Base-by-base conservation (phyloP, 2,329 filamentous ascomycete genomes). In the Macrophomina tecta region DNA sequence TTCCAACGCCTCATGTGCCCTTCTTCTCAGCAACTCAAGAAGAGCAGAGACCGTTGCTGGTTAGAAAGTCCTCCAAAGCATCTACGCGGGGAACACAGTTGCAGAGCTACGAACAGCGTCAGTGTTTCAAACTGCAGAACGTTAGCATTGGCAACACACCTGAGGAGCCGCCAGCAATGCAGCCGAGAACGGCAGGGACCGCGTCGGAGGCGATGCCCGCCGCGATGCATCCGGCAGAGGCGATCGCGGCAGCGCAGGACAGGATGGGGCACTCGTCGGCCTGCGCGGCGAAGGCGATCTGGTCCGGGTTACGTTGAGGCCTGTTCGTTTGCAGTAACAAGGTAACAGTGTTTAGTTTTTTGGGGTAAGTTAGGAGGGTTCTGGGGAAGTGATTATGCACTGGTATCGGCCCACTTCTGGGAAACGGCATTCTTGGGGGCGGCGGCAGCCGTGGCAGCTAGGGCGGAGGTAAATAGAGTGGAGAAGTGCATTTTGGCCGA, bases 231-330 rank as follows among this genome's bases (percentile, higher is more conserved):
- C 55, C 55, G 12, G 55, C 55, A n/a, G 36, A n/a, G 3, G 55
- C 55, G 16, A 60, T 12, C 6, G 45, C 38, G 11, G 36, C n/a
- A 16, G 93, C 36, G 87, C 81, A 53, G 93, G 91, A 48, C 85
- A 86, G 3, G 90, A 87, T 68, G 91, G 92, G 69, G 90, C 89
- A 70, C 88, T 83, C 76, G 95, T 92, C 64, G 91, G 89, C 77
- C 93, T 94, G 23, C 93, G 93, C 9, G 97, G 81, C 40, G 91
- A 89, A 69, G 5, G 16, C n/a, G 38, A 60, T 16, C 9, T 60
- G 55, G 12, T 42, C 38, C 4, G 55, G 38, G 55, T 30, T 1
- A 60, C 38, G 1, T 36, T 36, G 52, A n/a, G 1, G 23, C 1
- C 32, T 4, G 48, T 28, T 55, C 38, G 16, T 18, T 18, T 14